A percentile compares a stretch with the other conserved stretches of the same genome.
phyloP scores from a whole-genome alignment of 345 rosid genomes.

The Citropsis articulata region DNA sequence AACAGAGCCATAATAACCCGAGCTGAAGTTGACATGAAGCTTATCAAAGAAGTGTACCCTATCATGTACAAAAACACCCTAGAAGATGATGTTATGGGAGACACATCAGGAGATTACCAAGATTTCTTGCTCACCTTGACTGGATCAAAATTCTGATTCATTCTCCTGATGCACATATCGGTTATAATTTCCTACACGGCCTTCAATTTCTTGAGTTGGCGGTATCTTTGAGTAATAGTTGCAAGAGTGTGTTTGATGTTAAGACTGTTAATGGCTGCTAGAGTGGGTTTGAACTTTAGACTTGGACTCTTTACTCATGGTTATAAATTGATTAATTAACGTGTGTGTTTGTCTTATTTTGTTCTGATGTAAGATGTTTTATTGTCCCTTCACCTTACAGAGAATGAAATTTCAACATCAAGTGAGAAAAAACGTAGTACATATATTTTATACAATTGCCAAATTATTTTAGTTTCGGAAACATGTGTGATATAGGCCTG shows the following conservation, averaged over 20 bases:
- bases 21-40: slow-evolving; percentile 80
- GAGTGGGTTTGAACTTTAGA: not conserved
- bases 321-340: not conserved
- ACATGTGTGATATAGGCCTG: not conserved
- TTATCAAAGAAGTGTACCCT: slow-evolving; percentile 55
- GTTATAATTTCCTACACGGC: not conserved
- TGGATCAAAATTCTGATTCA: slow-evolving; percentile 51
- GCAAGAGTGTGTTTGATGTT: not conserved
- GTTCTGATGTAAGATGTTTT: not conserved
- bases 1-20: slow-evolving; percentile 73
- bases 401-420: too few relatives aligned
- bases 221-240: not conserved
- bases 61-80: slow-evolving; percentile 49
- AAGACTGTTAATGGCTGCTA: not conserved
- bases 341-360: not conserved
- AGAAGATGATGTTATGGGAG: slow-evolving; percentile 62
- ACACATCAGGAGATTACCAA: slow-evolving; percentile 75
- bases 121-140: slow-evolving; percentile 68
- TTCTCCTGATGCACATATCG: not conserved
- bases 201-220: not conserved
- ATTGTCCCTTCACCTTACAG: too few relatives aligned
- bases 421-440: too few relatives aligned
- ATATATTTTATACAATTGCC: not conserved
- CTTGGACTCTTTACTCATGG: not conserved
- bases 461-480: not conserved